Conservation (phyloP, 1,284 basidiomycete species). For the Sphaerobolus stellatus region DNA sequence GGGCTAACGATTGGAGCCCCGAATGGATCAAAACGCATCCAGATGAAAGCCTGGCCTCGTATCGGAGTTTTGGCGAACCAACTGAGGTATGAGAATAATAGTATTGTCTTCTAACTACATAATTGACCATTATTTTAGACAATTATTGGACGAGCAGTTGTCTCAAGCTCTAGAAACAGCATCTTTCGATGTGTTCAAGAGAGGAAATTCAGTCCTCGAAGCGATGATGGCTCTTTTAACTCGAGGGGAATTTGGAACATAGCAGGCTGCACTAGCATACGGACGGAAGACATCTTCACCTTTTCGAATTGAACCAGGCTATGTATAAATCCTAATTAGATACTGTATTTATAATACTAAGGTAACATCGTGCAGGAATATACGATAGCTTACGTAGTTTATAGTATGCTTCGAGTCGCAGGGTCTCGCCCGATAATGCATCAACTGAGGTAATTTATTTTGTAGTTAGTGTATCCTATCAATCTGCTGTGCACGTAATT, state of each 20-base stretch:
- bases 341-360: too few species aligned
- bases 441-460: too few species aligned
- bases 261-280: too few species aligned
- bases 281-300: too few species aligned
- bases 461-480: too few species aligned
- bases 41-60: constrained; percentile 79
- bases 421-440: too few species aligned
- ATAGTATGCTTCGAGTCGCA: too few species aligned
- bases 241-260: constrained; percentile 41
- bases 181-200: constrained; percentile 47
- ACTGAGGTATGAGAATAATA: constrained; percentile 54
- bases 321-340: too few species aligned
- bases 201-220: constrained; percentile 57
- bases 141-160: constrained; percentile 71
- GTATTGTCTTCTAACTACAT: neutral
- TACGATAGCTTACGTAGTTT: too few species aligned
- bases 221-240: constrained; percentile 73
- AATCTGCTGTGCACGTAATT: too few species aligned
- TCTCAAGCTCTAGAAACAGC: constrained; percentile 41
- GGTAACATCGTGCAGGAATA: too few species aligned
- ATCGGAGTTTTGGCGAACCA: constrained; percentile 91
- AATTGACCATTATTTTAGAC: constrained; percentile 36
- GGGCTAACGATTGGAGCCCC: constrained; percentile 67
- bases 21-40: constrained; percentile 45
- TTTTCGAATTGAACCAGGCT: too few species aligned